These are phyloP conservation scores for Nitzschia sp. DNA, from an alignment of 108 stramenopile genomes.

Conservation along the genomic window DNA sequence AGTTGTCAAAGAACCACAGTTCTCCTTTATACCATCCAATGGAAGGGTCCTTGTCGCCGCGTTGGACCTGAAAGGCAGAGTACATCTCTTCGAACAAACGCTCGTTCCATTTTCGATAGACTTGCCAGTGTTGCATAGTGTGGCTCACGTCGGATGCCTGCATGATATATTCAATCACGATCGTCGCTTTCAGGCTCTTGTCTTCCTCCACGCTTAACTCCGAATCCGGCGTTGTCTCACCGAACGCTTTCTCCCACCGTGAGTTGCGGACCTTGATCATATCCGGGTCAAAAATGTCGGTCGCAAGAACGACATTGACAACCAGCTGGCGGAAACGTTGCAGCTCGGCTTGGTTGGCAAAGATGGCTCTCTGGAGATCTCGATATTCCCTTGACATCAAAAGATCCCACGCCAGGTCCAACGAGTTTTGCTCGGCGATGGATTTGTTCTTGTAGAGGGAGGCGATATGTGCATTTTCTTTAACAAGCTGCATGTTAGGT, in stretches of 20 bases:
- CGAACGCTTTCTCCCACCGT: slow-evolving; percentile 35
- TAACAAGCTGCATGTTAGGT: slow-evolving; percentile 53
- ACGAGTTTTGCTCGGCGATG: slow-evolving; percentile 59
- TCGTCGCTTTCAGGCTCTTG: slow-evolving; percentile 38
- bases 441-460: slow-evolving; percentile 39
- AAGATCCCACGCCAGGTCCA: slow-evolving; percentile 59
- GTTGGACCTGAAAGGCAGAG: slow-evolving; percentile 43
- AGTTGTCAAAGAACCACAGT: slow-evolving; percentile 46
- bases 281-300: slow-evolving; percentile 64
- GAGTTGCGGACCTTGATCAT: slow-evolving; percentile 31
- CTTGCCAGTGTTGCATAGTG: slow-evolving; percentile 61
- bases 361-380: slow-evolving; percentile 51
- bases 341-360: slow-evolving; percentile 34
- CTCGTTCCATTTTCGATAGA: slow-evolving; percentile 47
- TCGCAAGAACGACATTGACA: slow-evolving; percentile 53
- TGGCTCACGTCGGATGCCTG: slow-evolving; percentile 59
- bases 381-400: slow-evolving; percentile 43
- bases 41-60: slow-evolving; percentile 50
- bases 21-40: slow-evolving; percentile 58
- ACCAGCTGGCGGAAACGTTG: slow-evolving; percentile 30
- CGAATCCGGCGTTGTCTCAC: neutral
- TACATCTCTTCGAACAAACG: slow-evolving; percentile 54
- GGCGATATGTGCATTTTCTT: slow-evolving; percentile 55
- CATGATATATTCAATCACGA: slow-evolving; percentile 55
- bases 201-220: slow-evolving; percentile 2